Conservation (phyloP, 176 grass and related monocot species). For the Hsuehochloa calcarea region DNA sequence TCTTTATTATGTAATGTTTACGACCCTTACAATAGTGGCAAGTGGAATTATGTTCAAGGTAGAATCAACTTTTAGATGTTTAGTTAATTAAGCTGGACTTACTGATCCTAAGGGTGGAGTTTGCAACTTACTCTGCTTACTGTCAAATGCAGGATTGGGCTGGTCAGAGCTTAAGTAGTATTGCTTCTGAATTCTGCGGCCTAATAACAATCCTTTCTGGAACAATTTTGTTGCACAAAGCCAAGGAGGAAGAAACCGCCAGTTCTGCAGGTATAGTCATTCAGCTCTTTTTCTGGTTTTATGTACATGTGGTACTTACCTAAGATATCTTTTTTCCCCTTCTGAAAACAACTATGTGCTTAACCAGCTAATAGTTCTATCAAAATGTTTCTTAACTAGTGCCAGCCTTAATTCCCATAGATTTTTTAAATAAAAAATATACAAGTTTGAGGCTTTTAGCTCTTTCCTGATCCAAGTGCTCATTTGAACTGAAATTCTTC, state of each 20-base stretch:
- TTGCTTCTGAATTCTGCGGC: conserved; percentile 88
- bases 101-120: not conserved
- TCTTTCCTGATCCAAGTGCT: not conserved
- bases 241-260: conserved; percentile 59
- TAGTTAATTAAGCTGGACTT: conserved; percentile 18
- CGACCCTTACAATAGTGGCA: conserved; percentile 84
- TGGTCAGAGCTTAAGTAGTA: conserved; percentile 74
- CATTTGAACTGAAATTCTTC: not conserved
- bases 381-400: not conserved
- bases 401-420: not conserved
- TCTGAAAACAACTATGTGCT: not conserved
- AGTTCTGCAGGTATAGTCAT: conserved; percentile 47
- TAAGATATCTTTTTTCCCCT: not conserved
- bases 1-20: conserved; percentile 97
- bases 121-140: conserved; percentile 24
- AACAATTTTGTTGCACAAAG: conserved; percentile 79
- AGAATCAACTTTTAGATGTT: not conserved
- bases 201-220: conserved; percentile 89
- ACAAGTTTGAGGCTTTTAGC: not conserved
- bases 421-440: not conserved
- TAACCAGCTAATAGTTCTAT: not conserved
- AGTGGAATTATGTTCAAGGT: conserved; percentile 99
- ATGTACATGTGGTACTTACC: not conserved
- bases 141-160: conserved; percentile 68
- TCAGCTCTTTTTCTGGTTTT: not conserved